Percentiles rank a stretch among this genome's conserved stretches.
phyloP scores from a whole-genome alignment of 306 rosid species.

The Dalbergia cochinchinensis region DNA sequence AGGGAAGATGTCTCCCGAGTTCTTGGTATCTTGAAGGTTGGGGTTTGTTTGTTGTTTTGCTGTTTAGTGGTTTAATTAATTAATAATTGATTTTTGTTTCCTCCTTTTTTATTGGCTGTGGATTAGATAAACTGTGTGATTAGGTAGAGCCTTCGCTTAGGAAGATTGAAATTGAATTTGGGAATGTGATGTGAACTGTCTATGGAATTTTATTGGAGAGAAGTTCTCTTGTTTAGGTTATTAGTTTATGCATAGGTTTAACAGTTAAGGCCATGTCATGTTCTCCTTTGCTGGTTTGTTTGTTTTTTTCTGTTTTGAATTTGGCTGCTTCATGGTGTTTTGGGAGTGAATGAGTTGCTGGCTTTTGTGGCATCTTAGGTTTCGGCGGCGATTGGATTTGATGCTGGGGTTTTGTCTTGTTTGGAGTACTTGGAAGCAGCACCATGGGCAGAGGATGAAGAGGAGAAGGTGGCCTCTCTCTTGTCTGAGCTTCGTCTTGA shows the following conservation, averaged over 20 bases:
- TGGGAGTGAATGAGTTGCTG: slow-evolving; percentile 34
- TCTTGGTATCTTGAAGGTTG: slow-evolving; percentile 88
- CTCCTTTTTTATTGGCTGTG: slow-evolving; percentile 29
- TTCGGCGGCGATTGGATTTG: slow-evolving; percentile 94
- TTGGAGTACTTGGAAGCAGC: slow-evolving; percentile 98
- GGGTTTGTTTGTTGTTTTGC: not conserved
- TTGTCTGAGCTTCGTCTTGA: slow-evolving; percentile 93
- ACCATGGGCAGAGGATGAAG: slow-evolving; percentile 98
- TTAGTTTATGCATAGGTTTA: not conserved
- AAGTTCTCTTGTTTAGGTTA: not conserved
- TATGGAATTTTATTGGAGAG: slow-evolving; percentile 10
- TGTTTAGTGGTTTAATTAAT: not conserved
- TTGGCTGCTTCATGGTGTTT: slow-evolving; percentile 30
- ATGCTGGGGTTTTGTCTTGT: slow-evolving; percentile 93
- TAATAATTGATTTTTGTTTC: not conserved
- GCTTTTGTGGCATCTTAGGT: slow-evolving; percentile 59
- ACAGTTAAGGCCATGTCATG: not conserved
- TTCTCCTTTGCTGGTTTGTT: not conserved
- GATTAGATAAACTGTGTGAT: slow-evolving; percentile 28
- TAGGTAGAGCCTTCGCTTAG: slow-evolving; percentile 43
- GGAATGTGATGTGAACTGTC: slow-evolving; percentile 30
- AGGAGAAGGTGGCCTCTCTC: slow-evolving; percentile 93
- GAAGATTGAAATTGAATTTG: slow-evolving; percentile 47
- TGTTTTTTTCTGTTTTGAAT: not conserved
- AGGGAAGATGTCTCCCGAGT: slow-evolving; percentile 87